Evolutionary conservation across 768 basidiomycete species (phyloP).

Genomic region (Phlebiopsis flavidoalba): DNA sequence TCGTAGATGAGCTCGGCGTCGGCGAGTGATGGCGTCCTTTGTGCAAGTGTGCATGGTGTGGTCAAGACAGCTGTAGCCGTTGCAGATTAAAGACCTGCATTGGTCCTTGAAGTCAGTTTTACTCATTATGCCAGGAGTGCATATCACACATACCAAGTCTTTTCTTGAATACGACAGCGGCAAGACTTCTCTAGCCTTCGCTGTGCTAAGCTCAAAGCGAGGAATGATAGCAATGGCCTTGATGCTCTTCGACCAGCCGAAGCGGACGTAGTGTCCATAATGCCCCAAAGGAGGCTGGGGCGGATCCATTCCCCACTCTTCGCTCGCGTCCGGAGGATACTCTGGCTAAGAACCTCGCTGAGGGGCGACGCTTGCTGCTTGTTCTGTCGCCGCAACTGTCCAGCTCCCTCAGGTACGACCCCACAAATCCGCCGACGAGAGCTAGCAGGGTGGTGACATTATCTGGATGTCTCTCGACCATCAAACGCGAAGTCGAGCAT

Average conservation of each 20-base stretch:
- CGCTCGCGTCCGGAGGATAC: slow-evolving; percentile 89
- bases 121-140: background rate
- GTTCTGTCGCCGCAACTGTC: slow-evolving; percentile 73
- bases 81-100: slow-evolving; percentile 94
- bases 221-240: slow-evolving; percentile 94
- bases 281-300: slow-evolving; percentile 75
- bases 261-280: slow-evolving; percentile 92
- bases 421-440: slow-evolving; percentile 94
- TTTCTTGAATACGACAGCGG: slow-evolving; percentile 81
- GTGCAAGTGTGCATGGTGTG: slow-evolving; percentile 81
- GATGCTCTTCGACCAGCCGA: slow-evolving; percentile 79
- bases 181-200: slow-evolving; percentile 87
- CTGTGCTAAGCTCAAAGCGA: slow-evolving; percentile 92
- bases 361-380: slow-evolving; percentile 88
- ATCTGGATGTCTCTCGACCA: slow-evolving; percentile 99
- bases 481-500: slow-evolving; percentile 93
- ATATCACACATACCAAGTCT: slow-evolving; percentile 65
- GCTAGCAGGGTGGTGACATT: slow-evolving; percentile 99
- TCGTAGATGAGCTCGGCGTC: slow-evolving; percentile 97
- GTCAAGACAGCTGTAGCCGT: slow-evolving; percentile 92
- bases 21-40: slow-evolving; percentile 85
- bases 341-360: slow-evolving; percentile 94
- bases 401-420: slow-evolving; percentile 90
- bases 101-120: background rate
- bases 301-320: slow-evolving; percentile 86